Evolutionary conservation across 805 yeast genomes (phyloP).

Genomic region (Candida boleticola): DNA sequence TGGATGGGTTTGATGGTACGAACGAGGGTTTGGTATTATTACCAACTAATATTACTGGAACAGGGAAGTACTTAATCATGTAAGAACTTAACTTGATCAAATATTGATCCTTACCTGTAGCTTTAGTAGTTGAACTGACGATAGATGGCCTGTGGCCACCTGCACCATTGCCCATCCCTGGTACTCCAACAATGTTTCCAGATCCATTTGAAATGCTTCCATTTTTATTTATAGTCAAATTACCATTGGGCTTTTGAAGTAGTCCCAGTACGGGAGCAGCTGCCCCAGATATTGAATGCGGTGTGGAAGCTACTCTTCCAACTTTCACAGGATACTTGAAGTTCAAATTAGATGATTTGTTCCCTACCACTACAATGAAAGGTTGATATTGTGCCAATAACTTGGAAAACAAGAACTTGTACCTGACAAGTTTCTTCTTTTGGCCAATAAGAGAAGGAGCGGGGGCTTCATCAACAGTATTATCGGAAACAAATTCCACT

Average conservation of each 20-base stretch:
- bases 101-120: slow-evolving; percentile 18
- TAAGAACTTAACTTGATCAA: slow-evolving; percentile 38
- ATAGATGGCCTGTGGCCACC: slow-evolving; percentile 7
- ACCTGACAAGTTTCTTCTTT: slow-evolving; percentile 17
- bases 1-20: neutral
- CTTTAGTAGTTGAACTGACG: neutral
- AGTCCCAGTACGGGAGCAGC: slow-evolving; percentile 1
- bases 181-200: neutral
- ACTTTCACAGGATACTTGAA: slow-evolving; percentile 38
- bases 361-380: slow-evolving; percentile 35
- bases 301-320: neutral
- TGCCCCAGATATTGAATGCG: slow-evolving; percentile 1
- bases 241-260: slow-evolving; percentile 2
- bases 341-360: slow-evolving; percentile 38
- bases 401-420: slow-evolving; percentile 35
- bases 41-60: slow-evolving; percentile 40
- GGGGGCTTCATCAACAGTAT: slow-evolving; percentile 4
- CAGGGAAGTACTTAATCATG: slow-evolving; percentile 35
- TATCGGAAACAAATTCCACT: slow-evolving; percentile 35
- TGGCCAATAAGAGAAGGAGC: slow-evolving; percentile 3
- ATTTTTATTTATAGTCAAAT: neutral
- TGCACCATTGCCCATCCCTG: neutral
- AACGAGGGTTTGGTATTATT: slow-evolving; percentile 7
- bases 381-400: slow-evolving; percentile 42
- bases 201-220: neutral